Percentiles rank a stretch among this genome's conserved stretches.
Evolutionary conservation across 345 rosid genomes (phyloP).

Genomic region (Physaria fendleri): DNA sequence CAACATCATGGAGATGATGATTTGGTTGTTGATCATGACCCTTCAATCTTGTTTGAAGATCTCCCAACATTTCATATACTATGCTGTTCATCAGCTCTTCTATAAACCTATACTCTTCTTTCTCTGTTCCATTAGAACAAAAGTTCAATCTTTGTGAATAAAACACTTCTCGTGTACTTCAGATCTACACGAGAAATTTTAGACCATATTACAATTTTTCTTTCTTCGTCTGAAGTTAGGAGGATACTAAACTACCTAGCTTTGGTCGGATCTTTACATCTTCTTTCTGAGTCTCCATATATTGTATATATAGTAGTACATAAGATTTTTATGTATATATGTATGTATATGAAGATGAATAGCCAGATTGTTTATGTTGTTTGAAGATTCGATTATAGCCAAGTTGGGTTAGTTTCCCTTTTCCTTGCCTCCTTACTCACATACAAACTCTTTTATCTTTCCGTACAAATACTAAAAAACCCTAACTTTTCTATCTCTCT

Average conservation of each 20-base stretch:
- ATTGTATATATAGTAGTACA: background rate
- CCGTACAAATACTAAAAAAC: conserved; percentile 31
- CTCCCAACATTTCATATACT: conserved; percentile 56
- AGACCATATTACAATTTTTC: conserved; percentile 8
- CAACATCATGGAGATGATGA: conserved; percentile 41
- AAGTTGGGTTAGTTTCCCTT: conserved; percentile 25
- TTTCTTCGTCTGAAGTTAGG: no score
- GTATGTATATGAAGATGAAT: conserved; percentile 11
- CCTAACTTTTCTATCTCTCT: conserved; percentile 19
- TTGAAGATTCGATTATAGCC: conserved; percentile 25
- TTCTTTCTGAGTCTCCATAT: no score
- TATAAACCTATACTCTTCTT: background rate
- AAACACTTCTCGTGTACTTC: conserved; percentile 1
- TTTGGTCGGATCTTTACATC: conserved; percentile 25
- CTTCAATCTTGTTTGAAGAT: conserved; percentile 56
- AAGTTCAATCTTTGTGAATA: conserved; percentile 6
- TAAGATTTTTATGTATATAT: no score
- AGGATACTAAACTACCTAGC: background rate
- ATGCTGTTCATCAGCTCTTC: conserved; percentile 23
- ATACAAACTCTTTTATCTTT: conserved; percentile 31
- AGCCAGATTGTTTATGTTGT: conserved; percentile 34
- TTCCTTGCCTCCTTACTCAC: conserved; percentile 27
- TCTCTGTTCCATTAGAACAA: conserved; percentile 14
- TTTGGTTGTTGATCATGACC: conserved; percentile 44
- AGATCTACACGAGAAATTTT: conserved; percentile 6